These are phyloP conservation scores for Pythium phragmitis DNA, from an alignment of 352 stramenopile genomes.

Conservation along the genomic window DNA sequence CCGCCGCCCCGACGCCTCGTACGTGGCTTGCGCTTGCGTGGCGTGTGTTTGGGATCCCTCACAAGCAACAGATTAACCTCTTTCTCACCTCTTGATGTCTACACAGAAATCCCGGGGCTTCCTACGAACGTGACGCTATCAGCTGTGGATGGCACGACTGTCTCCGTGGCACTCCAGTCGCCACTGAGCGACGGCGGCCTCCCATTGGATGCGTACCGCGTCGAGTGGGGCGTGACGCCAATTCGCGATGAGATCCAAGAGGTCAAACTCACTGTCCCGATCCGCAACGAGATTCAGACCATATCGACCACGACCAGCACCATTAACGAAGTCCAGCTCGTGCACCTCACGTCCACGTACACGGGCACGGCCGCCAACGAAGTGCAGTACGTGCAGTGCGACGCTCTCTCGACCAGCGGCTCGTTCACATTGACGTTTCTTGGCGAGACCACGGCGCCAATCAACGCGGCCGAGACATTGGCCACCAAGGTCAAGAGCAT, in stretches of 20 bases:
- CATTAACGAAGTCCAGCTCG: slow-evolving; percentile 86
- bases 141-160: slow-evolving; percentile 86
- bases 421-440: slow-evolving; percentile 86
- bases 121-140: slow-evolving; percentile 75
- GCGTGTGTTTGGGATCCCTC: background rate
- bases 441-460: slow-evolving; percentile 88
- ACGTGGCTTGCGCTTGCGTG: slow-evolving; percentile 16
- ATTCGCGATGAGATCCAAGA: slow-evolving; percentile 86
- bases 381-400: slow-evolving; percentile 91
- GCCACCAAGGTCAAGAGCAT: slow-evolving; percentile 74
- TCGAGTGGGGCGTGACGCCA: slow-evolving; percentile 86
- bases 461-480: slow-evolving; percentile 76
- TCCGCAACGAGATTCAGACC: slow-evolving; percentile 70
- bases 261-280: slow-evolving; percentile 52
- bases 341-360: slow-evolving; percentile 85
- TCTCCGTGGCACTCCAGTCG: slow-evolving; percentile 75
- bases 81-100: background rate
- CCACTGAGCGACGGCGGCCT: slow-evolving; percentile 86
- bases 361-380: slow-evolving; percentile 54
- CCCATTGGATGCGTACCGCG: slow-evolving; percentile 85
- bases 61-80: background rate
- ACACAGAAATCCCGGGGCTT: slow-evolving; percentile 50
- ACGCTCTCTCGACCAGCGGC: slow-evolving; percentile 70
- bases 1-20: slow-evolving; percentile 82
- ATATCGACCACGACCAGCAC: slow-evolving; percentile 73